Base-by-base conservation (phyloP, 2,329 filamentous ascomycete genomes). In the Mycogone perniciosa region DNA sequence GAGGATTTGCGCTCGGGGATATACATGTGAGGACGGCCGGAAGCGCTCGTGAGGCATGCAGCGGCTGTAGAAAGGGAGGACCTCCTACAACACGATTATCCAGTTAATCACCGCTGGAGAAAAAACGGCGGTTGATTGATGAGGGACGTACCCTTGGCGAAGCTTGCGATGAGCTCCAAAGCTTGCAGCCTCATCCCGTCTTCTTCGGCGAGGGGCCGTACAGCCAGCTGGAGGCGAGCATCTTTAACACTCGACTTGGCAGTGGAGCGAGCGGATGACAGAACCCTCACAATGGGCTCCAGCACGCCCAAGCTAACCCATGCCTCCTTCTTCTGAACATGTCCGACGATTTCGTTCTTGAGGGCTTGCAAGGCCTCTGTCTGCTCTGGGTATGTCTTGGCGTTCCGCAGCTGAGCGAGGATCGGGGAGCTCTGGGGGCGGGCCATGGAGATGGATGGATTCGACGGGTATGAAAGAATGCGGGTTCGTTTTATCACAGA, bases 281-380 rank as follows among this genome's bases (percentile, higher is more conserved):
- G 73, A 55, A 73, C 74, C 59, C 64, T 70, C 62, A 75, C 76
- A 50, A 77, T 72, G 33, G 79, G 77, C 48, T 81, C 77, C 43
- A 93, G 69, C 30, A 88, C 75, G 13, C 91, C 91, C 49, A 81
- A 72, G 52, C 75, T 75, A 38, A 96, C 77, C 75, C 85, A 91
- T 51, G 81, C 70, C 68, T 92, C 86, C 70, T 99, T 99, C 66
- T 85, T 85, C 67, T 92, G 84, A 33, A 86, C 79, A 67, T 97
- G 89, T 27, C 93, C 93, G 54, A 96, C 83, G 44, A 95, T 79
- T 56, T 93, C 87, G 67, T 96, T 93, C 73, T 96, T 97, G 31
- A 99, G 73, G 39, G 76, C 75, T 57, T 84, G 82, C 41, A 96
- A 76, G 45, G 84, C 80, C 29, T 75, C 71, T 38, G 80, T 71